These are phyloP conservation scores for Salix caprea DNA, from an alignment of 345 rosid genomes.

Conservation along the genomic window DNA sequence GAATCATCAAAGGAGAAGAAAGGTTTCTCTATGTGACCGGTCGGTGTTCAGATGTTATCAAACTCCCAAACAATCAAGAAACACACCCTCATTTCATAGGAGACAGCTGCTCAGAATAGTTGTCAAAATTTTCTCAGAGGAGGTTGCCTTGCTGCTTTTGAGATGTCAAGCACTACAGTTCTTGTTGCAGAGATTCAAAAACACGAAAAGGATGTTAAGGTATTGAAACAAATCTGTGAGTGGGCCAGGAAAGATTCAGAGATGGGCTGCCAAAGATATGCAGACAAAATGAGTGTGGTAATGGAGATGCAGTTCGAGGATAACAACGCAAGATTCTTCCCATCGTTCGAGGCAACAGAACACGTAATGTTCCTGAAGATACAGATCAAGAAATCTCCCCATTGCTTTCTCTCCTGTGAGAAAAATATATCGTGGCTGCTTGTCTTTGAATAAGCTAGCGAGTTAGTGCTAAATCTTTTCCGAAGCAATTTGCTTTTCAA, in stretches of 20 bases:
- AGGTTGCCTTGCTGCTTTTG: constrained; percentile 51
- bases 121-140: constrained; percentile 40
- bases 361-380: not conserved
- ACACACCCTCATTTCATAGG: constrained; percentile 58
- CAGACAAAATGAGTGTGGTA: constrained; percentile 31
- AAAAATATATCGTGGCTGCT: not conserved
- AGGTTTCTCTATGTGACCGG: constrained; percentile 54
- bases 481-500: not conserved
- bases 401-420: constrained; percentile 23
- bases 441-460: not conserved
- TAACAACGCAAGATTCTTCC: not conserved
- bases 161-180: constrained; percentile 24
- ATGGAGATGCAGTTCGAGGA: constrained; percentile 27
- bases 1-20: constrained; percentile 43
- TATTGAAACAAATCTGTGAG: constrained; percentile 34
- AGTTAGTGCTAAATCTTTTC: not conserved
- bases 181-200: constrained; percentile 50
- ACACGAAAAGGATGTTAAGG: constrained; percentile 16
- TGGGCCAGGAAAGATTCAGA: constrained; percentile 41
- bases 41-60: constrained; percentile 42
- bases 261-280: constrained; percentile 50
- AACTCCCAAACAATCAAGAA: constrained; percentile 22
- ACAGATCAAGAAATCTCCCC: not conserved
- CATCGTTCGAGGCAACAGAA: not conserved
- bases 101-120: constrained; percentile 35